Base-by-base conservation (phyloP, 1,139 yeast species). In the Kurtzmaniella quercitrusa region DNA sequence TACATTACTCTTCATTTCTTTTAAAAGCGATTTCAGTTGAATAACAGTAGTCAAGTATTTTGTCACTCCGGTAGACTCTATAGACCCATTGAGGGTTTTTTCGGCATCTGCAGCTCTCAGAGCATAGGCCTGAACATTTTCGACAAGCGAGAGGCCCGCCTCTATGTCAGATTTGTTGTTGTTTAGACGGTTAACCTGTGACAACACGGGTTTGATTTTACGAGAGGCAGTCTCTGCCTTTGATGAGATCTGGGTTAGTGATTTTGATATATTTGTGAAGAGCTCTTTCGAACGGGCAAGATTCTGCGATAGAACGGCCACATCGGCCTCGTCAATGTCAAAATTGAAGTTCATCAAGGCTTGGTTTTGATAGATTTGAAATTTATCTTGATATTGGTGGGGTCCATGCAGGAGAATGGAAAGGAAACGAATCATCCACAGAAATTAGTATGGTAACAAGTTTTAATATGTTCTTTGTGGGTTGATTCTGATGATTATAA, bases 291-390 rank as follows among this genome's bases (percentile, higher is more conserved):
- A 79, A 46, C 78, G 75, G 41, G 73, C 63, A 31, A 90, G 68
- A 45, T 86, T 84, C 56, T 86, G 94, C 46, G 86, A 86, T 37
- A 90, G 71, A 9, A 90, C 90, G 2, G 89, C 82, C 40, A 88
- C 82, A 54, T 89, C 96, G 2, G 94, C 91, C 59, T 86, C 95
- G 56, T 87, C 95, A 1, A 81, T 70, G 55, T 85, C 93, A 12
- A 65, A 65, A 44, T 57, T 54, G 40, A 46, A 52, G 38, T 52
- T 43, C 62, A 58, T 58, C 9, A 5, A 7, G 37, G 37, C 31
- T 27, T 27, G 31, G 31, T 4, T 27, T 27, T 10, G 14, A 11
- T 27, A 12, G 3, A n/a, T 7, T 15, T 21, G 9, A 16, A 12
- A 34, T 17, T 17, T 34, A 9, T 8, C 16, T 34, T 34, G 37